Base-by-base conservation (phyloP, 2,329 filamentous ascomycete species). In the Ophiostoma ulmi region DNA sequence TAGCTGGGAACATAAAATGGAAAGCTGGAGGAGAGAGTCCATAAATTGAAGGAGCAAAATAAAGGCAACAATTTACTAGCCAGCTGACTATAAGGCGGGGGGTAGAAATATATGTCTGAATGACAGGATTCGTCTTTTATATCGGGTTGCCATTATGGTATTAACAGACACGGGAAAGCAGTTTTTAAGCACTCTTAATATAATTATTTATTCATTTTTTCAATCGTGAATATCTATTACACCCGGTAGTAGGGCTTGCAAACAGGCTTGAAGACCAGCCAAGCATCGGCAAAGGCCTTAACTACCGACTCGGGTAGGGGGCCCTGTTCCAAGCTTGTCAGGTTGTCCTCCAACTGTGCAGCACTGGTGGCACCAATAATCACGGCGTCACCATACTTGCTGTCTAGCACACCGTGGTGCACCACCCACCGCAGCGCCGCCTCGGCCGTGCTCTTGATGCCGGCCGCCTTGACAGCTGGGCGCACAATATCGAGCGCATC, bases 241-340 rank as follows among this genome's bases (percentile, higher is more conserved):
- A 58, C 52, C n/a, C 52, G 52, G 52, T 58, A 76, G 69, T 75
- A 76, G 20, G 69, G 52, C 64, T 66, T 64, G 58, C 69, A 68
- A 2, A 69, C 68, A 3, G 71, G 68, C 80, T 92, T 93, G 14
- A 86, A 82, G 22, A 89, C 81, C 75, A 83, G 74, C 92, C 92
- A 96, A 5, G 90, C 92, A 77, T 90, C 81, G 75, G 96, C 91
- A 73, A 96, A 81, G 11, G 85, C 74, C 22, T 75, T 71, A 6
- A 75, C 75, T 0, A 81, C 71, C 61, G 80, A 80, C 1, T 76
- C 73, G 1, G 82, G 81, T 67, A 83, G 74, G 13, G 81, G 78
- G 0, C 82, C 82, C n/a, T 77, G 73, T 35, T 81, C 80, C 39
- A 82, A 71, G 31, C 75, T 74, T 26, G 76, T 76, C 1, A 82